Base-by-base conservation (phyloP, 2,329 filamentous ascomycete species). In the Clarireedia paspali region DNA sequence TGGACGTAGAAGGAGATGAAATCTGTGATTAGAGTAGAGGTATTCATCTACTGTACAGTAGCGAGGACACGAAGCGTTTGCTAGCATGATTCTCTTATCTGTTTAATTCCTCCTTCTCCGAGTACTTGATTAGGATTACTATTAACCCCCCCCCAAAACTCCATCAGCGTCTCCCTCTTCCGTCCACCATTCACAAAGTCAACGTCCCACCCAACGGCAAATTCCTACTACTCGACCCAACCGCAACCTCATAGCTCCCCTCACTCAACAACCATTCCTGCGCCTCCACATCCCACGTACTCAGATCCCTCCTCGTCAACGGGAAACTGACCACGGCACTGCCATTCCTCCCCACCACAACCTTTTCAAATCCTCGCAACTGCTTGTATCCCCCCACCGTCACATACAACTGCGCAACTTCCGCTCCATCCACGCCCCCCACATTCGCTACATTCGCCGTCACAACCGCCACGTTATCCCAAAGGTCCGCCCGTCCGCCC, bases 321-420 rank as follows among this genome's bases (percentile, higher is more conserved):
- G 75, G 70, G 59, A 87, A 79, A 0, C 63, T 69, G 5, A 81
- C 65, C 1, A 67, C 68, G 6, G 72, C 68, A 2, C 71, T 73
- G 63, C 79, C 69, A 0, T 77, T 75, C 0, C 77, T 72, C 0
- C 66, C 60, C 7, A 87, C 65, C 2, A 65, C 67, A 0, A 81
- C 74, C 66, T 84, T 85, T 24, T 77, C 75, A 58, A 87, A 87
- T 7, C 84, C 83, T 1, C 84, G 76, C 15, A 87, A 72, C 66
- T 86, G 82, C 50, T 76, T 74, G 0, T 78, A 73, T 0, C 86
- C 85, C 2, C 74, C 73, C 4, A 62, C 70, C 14, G 62, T 42
- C 12, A 64, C 55, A 53, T 69, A 68, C 10, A 68, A 47, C 54
- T 70, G 67, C 6, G 66, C 65, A 5, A 69, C 62, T 44, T 66